Percentiles rank a stretch among this genome's conserved stretches.
These are phyloP conservation scores for Hura crepitans DNA, from an alignment of 441 rosid species.

Conservation along the genomic window DNA sequence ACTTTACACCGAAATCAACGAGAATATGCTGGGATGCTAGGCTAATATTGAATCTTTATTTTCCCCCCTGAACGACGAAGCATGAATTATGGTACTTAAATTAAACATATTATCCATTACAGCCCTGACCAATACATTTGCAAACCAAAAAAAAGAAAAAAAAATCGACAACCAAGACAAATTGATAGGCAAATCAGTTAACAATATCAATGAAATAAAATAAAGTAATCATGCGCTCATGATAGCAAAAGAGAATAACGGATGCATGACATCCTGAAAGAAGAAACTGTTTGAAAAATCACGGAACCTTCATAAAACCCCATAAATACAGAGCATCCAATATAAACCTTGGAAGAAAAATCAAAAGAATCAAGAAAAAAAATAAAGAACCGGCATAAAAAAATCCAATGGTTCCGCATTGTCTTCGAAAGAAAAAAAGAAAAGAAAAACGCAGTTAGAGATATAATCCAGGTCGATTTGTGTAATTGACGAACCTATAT, in stretches of 20 bases:
- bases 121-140: neutral
- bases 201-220: neutral
- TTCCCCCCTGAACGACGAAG: neutral
- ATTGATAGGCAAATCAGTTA: neutral
- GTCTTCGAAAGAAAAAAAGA: neutral
- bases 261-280: neutral
- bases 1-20: neutral
- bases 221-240: neutral
- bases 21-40: neutral
- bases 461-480: neutral
- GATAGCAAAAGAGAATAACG: neutral
- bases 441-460: neutral
- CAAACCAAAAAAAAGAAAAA: neutral
- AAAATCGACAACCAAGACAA: neutral
- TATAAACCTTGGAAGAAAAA: neutral
- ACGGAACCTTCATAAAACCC: neutral
- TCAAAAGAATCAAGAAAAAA: neutral
- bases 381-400: neutral
- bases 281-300: neutral
- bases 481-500: conserved; percentile 51
- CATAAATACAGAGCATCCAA: neutral
- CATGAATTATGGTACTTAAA: neutral
- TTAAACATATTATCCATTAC: neutral
- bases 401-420: neutral
- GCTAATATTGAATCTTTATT: neutral